Evolutionary conservation across 176 grass and related monocot genomes (phyloP).

Genomic region (sorghum (Sorghum bicolor)): Sorghum_bicolor_NCBIv3 NC_012873.2:8584501-8585000

Average conservation of each 20-base stretch:
- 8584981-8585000: conserved; percentile 34
- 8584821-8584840: conserved; percentile 47
- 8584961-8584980: conserved; percentile 15
- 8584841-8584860: conserved; percentile 40
- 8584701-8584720: conserved; percentile 38
- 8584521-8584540: conserved; percentile 71
- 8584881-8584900: conserved; percentile 47
- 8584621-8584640: conserved; percentile 89
- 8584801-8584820: conserved; percentile 30
- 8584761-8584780: conserved; percentile 42
- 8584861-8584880: conserved; percentile 66
- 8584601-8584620: conserved; percentile 99
- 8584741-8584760: conserved; percentile 24
- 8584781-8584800: conserved; percentile 42
- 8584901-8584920: conserved; percentile 55
- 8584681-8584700: conserved; percentile 34
- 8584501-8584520: conserved; percentile 89
- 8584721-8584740: conserved; percentile 23
- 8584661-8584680: conserved; percentile 4
- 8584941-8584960: conserved; percentile 15
- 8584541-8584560: conserved; percentile 78
- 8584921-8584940: conserved; percentile 36
- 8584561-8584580: conserved; percentile 79
- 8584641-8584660: conserved; percentile 58
- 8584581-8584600: conserved; percentile 77